Evolutionary conservation across 116 monocot genomes (phyloP).

Genomic region (Posidonia oceanica): DNA sequence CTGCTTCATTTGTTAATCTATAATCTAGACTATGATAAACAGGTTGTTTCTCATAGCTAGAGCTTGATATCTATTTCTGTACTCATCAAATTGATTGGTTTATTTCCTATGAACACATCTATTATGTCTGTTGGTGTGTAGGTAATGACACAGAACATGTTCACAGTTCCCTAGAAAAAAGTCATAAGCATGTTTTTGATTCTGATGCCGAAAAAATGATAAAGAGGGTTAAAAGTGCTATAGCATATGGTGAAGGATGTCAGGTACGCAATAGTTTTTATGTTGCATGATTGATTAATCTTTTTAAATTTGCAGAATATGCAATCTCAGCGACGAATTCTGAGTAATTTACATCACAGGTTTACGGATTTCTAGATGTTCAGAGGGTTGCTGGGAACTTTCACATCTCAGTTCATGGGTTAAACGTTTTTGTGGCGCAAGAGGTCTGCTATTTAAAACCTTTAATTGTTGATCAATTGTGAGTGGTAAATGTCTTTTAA

Average conservation of each 20-base stretch:
- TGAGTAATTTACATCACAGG: conserved; percentile 23
- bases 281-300: neutral
- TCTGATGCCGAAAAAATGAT: conserved; percentile 74
- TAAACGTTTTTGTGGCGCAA: conserved; percentile 92
- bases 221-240: conserved; percentile 57
- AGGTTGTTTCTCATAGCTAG: too few species aligned
- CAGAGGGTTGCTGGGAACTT: conserved; percentile 99
- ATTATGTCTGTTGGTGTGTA: neutral
- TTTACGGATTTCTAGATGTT: conserved; percentile 95
- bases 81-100: too few species aligned
- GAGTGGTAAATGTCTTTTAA: too few species aligned
- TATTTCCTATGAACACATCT: too few species aligned
- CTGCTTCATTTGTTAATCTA: too few species aligned
- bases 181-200: conserved; percentile 34
- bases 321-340: conserved; percentile 4
- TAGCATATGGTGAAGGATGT: conserved; percentile 84
- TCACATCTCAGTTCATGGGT: conserved; percentile 91
- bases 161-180: conserved; percentile 28
- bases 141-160: conserved; percentile 3
- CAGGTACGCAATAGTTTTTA: conserved; percentile 32
- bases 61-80: too few species aligned
- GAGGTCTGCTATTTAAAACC: conserved; percentile 37
- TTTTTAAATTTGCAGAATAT: neutral
- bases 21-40: too few species aligned
- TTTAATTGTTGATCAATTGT: neutral